These are phyloP conservation scores for Dianthus caryophyllus DNA, from an alignment of 148 eudicot species.

Conservation along the genomic window DNA sequence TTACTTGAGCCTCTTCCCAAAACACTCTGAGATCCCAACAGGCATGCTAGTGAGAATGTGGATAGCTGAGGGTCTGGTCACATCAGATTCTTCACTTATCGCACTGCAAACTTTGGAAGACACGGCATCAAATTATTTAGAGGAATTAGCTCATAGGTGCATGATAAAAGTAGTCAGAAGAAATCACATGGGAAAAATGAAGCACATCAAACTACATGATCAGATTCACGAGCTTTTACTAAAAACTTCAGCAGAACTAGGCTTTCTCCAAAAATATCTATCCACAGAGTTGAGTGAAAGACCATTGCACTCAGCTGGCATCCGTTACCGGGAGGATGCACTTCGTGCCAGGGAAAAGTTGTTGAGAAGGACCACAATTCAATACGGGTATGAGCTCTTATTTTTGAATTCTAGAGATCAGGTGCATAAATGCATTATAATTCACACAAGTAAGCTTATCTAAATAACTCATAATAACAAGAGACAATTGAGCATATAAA, in stretches of 20 bases:
- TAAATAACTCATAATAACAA: neutral
- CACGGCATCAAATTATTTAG: constrained; percentile 1
- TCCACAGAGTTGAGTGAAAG: neutral
- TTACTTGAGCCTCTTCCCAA: constrained; percentile 28
- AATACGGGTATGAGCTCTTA: constrained; percentile 3
- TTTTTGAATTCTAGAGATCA: neutral
- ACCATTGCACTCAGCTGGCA: constrained; percentile 5
- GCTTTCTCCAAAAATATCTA: constrained; percentile 17
- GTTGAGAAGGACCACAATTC: constrained; percentile 11
- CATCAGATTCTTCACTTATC: neutral
- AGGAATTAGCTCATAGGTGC: constrained; percentile 22
- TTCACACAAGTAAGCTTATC: neutral
- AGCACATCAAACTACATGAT: constrained; percentile 21
- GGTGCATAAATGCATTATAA: constrained; percentile 1
- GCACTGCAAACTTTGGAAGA: constrained; percentile 17
- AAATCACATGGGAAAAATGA: constrained; percentile 17
- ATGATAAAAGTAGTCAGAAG: constrained; percentile 16
- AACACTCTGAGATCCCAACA: constrained; percentile 21
- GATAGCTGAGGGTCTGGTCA: constrained; percentile 37
- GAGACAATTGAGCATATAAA: neutral
- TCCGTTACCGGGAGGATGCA: neutral
- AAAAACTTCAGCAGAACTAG: constrained; percentile 14
- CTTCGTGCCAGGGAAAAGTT: constrained; percentile 10
- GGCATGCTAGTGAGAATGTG: constrained; percentile 28
- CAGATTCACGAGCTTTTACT: constrained; percentile 18